A percentile compares a stretch with the other conserved stretches of the same genome.
Conservation (phyloP, 306 rosid genomes). For the Citrullus amarus region DNA sequence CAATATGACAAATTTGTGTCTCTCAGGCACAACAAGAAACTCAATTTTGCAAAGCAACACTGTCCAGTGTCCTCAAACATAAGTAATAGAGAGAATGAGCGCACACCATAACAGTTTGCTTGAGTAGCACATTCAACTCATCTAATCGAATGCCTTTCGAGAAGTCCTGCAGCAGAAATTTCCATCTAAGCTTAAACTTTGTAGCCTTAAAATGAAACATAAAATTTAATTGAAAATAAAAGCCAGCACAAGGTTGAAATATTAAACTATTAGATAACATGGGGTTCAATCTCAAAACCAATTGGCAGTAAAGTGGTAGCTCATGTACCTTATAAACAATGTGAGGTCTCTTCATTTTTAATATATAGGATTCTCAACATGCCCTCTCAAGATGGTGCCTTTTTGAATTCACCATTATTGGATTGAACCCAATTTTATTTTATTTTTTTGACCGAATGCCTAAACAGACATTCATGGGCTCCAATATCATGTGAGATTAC, state of each 20-base stretch:
- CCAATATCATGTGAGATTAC: too few relatives aligned
- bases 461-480: too few relatives aligned
- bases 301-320: too few relatives aligned
- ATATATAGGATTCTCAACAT: too few relatives aligned
- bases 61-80: neutral
- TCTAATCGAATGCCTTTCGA: slow-evolving; percentile 85
- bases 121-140: slow-evolving; percentile 87
- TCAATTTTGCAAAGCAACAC: slow-evolving; percentile 1
- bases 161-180: slow-evolving; percentile 60
- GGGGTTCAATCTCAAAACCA: too few relatives aligned
- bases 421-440: too few relatives aligned
- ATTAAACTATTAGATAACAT: neutral
- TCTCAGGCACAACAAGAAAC: neutral
- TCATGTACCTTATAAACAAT: too few relatives aligned
- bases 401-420: too few relatives aligned
- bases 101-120: slow-evolving; percentile 85
- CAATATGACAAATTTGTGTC: neutral
- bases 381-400: too few relatives aligned
- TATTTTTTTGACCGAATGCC: too few relatives aligned
- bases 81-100: slow-evolving; percentile 13
- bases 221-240: neutral
- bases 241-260: neutral
- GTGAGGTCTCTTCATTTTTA: too few relatives aligned
- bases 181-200: slow-evolving; percentile 7
- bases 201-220: slow-evolving; percentile 7